A percentile compares a stretch with the other conserved stretches of the same genome.
Evolutionary conservation across 192 early-diverging fungal genomes (phyloP).

Genomic region (Coemansia sp.): DNA sequence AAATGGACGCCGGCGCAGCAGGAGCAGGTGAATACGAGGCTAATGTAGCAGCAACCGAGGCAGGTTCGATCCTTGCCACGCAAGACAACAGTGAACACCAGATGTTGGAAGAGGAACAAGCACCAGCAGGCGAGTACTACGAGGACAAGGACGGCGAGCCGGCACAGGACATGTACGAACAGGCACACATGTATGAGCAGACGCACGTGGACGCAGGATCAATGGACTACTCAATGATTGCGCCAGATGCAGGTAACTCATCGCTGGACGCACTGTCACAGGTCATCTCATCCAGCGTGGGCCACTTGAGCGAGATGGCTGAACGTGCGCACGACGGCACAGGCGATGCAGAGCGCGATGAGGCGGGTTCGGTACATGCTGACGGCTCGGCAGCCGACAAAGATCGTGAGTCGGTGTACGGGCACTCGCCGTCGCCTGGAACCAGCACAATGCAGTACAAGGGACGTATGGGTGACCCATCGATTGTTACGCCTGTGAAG

Average conservation of each 20-base stretch:
- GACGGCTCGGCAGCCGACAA: conserved; percentile 10
- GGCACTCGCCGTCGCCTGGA: conserved; percentile 12
- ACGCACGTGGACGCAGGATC: conserved; percentile 23
- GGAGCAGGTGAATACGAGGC: conserved; percentile 18
- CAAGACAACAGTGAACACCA: conserved; percentile 39
- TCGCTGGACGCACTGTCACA: conserved; percentile 44
- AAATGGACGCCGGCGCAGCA: conserved; percentile 9
- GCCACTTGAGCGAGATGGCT: conserved; percentile 18
- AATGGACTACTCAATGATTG: conserved; percentile 41
- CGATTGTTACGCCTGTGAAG: conserved; percentile 33
- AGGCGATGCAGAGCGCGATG: conserved; percentile 1
- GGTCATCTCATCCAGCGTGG: conserved; percentile 41
- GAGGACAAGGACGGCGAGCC: conserved; percentile 10
- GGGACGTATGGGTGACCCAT: conserved; percentile 16
- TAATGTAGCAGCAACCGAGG: conserved; percentile 22
- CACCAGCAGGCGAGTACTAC: conserved; percentile 10
- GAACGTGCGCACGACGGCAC: background rate
- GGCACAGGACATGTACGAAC: conserved; percentile 20
- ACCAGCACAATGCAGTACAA: conserved; percentile 21
- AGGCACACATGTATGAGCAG: conserved; percentile 31
- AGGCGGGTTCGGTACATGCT: background rate
- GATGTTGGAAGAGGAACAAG: conserved; percentile 5
- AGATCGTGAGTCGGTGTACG: conserved; percentile 12
- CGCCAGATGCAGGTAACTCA: conserved; percentile 27
- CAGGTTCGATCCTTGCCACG: conserved; percentile 38